Base-by-base conservation (phyloP, 1,284 basidiomycete genomes). In the Gastroboletus turbinatus region DNA sequence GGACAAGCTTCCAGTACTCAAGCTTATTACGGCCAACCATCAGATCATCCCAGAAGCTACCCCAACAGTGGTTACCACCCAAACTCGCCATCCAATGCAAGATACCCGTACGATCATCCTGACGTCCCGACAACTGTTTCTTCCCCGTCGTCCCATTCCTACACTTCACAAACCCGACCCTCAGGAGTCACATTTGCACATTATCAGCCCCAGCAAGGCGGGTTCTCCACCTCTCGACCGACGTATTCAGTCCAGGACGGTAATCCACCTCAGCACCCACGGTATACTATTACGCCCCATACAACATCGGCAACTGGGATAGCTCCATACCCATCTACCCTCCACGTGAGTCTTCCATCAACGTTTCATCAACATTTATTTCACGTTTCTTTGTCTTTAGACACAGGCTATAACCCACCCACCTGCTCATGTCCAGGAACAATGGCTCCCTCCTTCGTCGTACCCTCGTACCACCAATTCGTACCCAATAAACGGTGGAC, bases 191-290 rank as follows among this genome's bases (percentile, higher is more conserved):
- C 69, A 10, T 71, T 71, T 53, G 72, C 69, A 40, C 69, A 71
- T 48, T 71, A 71, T 58, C 69, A 71, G 19, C 69, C 69, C 17
- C 72, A 74, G 32, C 72, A 68, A 57, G 71, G 69, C 21, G 71
- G 69, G 5, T 71, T 71, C 36, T 74, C 69, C 13, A 74, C 72
- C 33, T 69, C 69, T 50, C 64, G 68, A 21, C 69, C 69, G 21
- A 71, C 72, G 7, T 68, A 71, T 52, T 54, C 63, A 0, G 50
- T 63, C 33, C 60, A 68, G 47, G 70, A 73, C 8, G 51, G 48
- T 17, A 60, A 59, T 47, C 13, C 58, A 19, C 46, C 62, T 47
- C 65, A 62, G 35, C 67, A 65, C 3, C 30, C 58, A 46, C 61
- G 57, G n/a, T 67, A 64, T 46, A 43, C 53, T 48, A 38, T 60